Evolutionary conservation across 2,329 filamentous ascomycete genomes (phyloP), one percentile per base, ranked within the genome.

Genomic region (Pestalotiopsis fici): DNA sequence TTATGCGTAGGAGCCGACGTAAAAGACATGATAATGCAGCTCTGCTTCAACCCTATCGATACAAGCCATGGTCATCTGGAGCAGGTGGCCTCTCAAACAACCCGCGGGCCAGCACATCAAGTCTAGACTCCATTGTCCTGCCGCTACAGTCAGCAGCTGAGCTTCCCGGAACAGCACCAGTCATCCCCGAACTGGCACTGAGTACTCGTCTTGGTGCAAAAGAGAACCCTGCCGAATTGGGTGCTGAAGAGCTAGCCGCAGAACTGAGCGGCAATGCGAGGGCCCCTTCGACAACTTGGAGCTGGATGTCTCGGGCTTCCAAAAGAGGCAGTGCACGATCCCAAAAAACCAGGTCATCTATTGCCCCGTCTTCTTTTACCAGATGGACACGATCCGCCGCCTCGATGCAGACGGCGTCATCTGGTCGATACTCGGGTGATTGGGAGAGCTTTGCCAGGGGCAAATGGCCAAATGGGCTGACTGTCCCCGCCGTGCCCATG

Each of bases 271-370:
- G 57, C 57, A 21, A 13, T 13, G 15, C 27, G 11, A 37, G 25
- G 18, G 57, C 7, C 9, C 57, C 57, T 2, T 59, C 65, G 11
- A 39, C 59, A 15, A 35, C 35, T 18, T 65, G 54, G 60, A 68
- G 65, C 61, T 68, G 67, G 67, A 55, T 68, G 61, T 66, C 67
- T 6, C 60, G 61, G 28, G 47, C 63, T 18, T 68, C 67, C 2
- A 55, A 25, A 21, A 27, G 21, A 18, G 43, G 31, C 31, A 54
- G 50, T 54, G 23, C 56, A 12, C 31, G 64, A 25, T 66, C 64
- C 12, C 28, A 25, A 25, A 54, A 31, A 35, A 37, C 65, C 7
- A 25, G 37, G 21, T 27, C 59, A 18, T 59, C 59, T 13, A 21
- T 37, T 6, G 31, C 61, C 5, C 31, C 21, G 5, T 31, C 60